Percentiles rank a stretch among this genome's conserved stretches.
Conservation (phyloP, 1,284 basidiomycete genomes). For the Tremellales sp. region DNA sequence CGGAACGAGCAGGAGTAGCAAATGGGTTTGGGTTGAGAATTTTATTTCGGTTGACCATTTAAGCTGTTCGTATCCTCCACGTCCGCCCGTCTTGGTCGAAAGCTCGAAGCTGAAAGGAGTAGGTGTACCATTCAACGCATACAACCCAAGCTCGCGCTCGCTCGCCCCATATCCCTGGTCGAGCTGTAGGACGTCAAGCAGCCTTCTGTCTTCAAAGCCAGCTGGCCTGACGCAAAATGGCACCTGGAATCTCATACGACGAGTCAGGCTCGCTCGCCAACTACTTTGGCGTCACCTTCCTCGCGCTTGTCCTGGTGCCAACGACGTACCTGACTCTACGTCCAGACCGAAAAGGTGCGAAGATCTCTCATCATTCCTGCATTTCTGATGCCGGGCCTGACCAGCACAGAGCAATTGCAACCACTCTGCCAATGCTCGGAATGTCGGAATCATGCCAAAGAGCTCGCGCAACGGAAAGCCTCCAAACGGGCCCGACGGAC, state of each 20-base stretch:
- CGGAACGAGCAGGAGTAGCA: neutral
- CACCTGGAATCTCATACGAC: slow-evolving; percentile 61
- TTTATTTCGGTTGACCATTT: neutral
- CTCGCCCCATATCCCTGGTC: too few relatives aligned
- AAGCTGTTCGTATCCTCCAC: neutral
- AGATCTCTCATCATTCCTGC: neutral
- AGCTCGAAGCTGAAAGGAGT: too few relatives aligned
- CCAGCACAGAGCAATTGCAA: slow-evolving; percentile 25
- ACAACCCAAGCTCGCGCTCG: too few relatives aligned
- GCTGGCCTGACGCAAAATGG: slow-evolving; percentile 16
- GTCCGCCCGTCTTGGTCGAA: neutral
- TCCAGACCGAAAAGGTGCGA: slow-evolving; percentile 12
- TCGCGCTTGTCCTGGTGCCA: slow-evolving; percentile 73
- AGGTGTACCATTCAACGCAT: too few relatives aligned
- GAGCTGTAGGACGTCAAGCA: too few relatives aligned
- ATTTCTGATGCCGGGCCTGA: neutral
- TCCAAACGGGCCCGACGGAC: slow-evolving; percentile 5
- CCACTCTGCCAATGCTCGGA: slow-evolving; percentile 33
- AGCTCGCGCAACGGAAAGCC: slow-evolving; percentile 9
- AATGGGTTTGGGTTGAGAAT: neutral
- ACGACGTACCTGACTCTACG: slow-evolving; percentile 58
- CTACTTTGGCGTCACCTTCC: slow-evolving; percentile 82
- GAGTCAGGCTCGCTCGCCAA: slow-evolving; percentile 82
- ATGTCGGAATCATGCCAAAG: slow-evolving; percentile 16
- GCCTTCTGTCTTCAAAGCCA: too few relatives aligned